These are phyloP conservation scores for Talaromyces marneffei DNA, from an alignment of 2,329 filamentous ascomycete species.

Conservation along the genomic window DNA sequence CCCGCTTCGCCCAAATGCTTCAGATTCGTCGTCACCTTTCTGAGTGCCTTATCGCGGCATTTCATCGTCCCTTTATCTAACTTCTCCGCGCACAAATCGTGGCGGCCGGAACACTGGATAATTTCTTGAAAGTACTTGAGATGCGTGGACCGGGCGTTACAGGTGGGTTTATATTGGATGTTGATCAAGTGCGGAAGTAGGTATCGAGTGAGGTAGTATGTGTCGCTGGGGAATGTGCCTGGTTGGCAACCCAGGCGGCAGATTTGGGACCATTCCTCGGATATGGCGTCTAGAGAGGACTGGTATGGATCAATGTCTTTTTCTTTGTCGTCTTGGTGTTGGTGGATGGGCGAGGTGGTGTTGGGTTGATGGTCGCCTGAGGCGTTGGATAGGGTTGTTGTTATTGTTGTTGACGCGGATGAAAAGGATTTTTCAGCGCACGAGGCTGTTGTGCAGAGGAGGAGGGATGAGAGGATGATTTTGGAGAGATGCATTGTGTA, in stretches of 20 bases:
- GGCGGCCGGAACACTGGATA: constrained; percentile 2
- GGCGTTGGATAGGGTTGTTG: not conserved
- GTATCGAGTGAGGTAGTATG: constrained; percentile 3
- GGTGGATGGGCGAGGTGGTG: not conserved
- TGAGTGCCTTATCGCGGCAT: constrained; percentile 7
- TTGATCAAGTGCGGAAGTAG: constrained; percentile 7
- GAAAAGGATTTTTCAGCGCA: not conserved
- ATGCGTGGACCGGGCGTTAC: constrained; percentile 4
- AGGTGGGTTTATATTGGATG: constrained; percentile 10
- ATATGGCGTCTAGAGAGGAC: constrained; percentile 8
- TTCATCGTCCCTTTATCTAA: constrained; percentile 10
- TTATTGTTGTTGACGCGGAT: not conserved
- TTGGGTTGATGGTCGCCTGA: not conserved
- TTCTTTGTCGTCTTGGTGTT: not conserved
- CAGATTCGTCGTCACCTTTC: constrained; percentile 6
- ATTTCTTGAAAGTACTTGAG: constrained; percentile 6
- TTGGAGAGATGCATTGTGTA: not conserved
- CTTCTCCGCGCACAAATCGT: constrained; percentile 7
- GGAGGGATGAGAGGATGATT: not conserved
- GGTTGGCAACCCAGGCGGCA: constrained; percentile 9
- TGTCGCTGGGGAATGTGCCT: constrained; percentile 10
- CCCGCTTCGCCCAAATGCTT: constrained; percentile 11
- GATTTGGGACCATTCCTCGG: constrained; percentile 10
- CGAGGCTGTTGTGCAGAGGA: not conserved
- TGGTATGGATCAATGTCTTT: not conserved